phyloP scores from a whole-genome alignment of 768 basidiomycete genomes.

The Chiua virens region DNA sequence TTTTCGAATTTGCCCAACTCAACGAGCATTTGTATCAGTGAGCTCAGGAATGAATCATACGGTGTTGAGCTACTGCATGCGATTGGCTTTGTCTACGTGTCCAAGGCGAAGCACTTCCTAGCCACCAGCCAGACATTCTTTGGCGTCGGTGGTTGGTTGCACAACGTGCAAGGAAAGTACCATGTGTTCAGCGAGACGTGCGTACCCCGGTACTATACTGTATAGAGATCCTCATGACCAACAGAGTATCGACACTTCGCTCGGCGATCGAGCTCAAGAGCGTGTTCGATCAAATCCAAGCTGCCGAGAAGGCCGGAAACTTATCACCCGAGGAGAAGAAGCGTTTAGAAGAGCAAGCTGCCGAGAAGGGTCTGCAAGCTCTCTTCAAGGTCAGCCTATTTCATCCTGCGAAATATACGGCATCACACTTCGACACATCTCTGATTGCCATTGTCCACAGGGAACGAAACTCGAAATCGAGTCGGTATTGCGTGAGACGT shows the following conservation, averaged over 20 bases:
- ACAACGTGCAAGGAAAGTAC: slow-evolving; percentile 89
- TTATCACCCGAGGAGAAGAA: slow-evolving; percentile 75
- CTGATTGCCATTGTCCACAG: slow-evolving; percentile 35
- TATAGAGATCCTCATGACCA: slow-evolving; percentile 1
- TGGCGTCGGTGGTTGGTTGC: slow-evolving; percentile 90
- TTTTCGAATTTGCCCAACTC: background rate
- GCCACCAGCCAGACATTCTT: slow-evolving; percentile 69
- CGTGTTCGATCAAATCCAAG: slow-evolving; percentile 90
- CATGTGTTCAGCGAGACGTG: slow-evolving; percentile 93
- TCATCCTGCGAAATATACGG: background rate
- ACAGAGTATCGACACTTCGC: slow-evolving; percentile 78
- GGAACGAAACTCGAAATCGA: slow-evolving; percentile 92
- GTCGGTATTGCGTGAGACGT: slow-evolving; percentile 84
- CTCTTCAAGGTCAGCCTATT: slow-evolving; percentile 70
- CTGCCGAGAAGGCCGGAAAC: slow-evolving; percentile 84
- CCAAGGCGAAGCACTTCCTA: slow-evolving; percentile 81
- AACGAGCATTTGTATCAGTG: slow-evolving; percentile 42
- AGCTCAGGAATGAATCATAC: slow-evolving; percentile 83
- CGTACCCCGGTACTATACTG: slow-evolving; percentile 29
- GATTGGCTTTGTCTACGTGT: slow-evolving; percentile 81
- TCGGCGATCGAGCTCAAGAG: slow-evolving; percentile 86
- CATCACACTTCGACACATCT: too few species aligned
- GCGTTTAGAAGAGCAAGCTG: slow-evolving; percentile 86
- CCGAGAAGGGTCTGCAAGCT: slow-evolving; percentile 89
- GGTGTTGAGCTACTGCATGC: slow-evolving; percentile 84